Evolutionary conservation across 2,329 filamentous ascomycete species (phyloP), one percentile per base, ranked within the genome.

Genomic region (Waltergamsia citrina): DNA sequence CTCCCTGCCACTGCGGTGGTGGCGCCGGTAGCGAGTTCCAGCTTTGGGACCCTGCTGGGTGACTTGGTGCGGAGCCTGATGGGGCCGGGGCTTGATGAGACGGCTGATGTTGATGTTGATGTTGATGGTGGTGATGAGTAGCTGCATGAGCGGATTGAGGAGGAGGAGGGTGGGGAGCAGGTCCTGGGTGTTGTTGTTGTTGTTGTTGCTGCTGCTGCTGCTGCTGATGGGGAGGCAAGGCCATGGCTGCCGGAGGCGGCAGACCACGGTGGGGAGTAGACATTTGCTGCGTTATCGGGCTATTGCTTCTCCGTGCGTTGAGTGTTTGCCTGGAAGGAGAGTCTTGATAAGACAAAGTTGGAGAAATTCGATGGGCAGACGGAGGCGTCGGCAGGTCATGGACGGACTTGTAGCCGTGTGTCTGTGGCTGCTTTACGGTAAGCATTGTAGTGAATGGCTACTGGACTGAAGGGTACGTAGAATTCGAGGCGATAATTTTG

Each of bases 211-310:
- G 37, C 22, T 33, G 38, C 15, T 33, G 37, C 15, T 32, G 36
- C 24, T 33, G 39, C 34, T 31, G 56, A 43, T 67, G 63, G 32
- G 59, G 68, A 41, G 74, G 64, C 44, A 80, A 58, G 47, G 71
- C 67, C 71, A 81, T 74, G 53, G 73, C 72, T 48, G 74, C 71
- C 58, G 80, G 78, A 37, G 74, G 73, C 53, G 81, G 81, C 63
- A 85, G 62, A 48, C 74, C 75, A 58, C 79, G 74, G 57, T 80
- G 78, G 56, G 77, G 71, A 50, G 70, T 73, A 51, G 79, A 78
- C 80, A 85, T 85, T 56, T 61, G 62, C 61, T 70, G 64, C 47
- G 56, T 55, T 40, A 60, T 56, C 39, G 68, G 61, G 51, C 66
- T 70, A 49, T 63, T 57, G 48, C 60, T 63, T 29, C 55, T 59